Evolutionary conservation across 2,329 filamentous ascomycete species (phyloP).

Genomic region (Cytospora paraplurivora): DNA sequence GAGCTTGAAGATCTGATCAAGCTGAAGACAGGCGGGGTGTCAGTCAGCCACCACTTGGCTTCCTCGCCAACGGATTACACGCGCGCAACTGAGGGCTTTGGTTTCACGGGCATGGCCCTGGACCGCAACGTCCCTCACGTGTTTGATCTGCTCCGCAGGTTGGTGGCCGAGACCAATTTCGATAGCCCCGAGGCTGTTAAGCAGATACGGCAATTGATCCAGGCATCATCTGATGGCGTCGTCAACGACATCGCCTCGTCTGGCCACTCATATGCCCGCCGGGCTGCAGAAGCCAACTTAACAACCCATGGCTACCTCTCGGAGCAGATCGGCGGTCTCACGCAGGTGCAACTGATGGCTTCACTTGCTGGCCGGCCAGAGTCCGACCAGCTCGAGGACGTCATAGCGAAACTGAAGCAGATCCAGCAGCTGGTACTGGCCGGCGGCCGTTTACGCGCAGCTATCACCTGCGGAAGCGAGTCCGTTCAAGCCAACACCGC

Average conservation of each 20-base stretch:
- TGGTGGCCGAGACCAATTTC: slow-evolving; percentile 89
- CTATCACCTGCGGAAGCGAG: slow-evolving; percentile 82
- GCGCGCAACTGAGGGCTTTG: slow-evolving; percentile 76
- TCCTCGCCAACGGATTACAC: slow-evolving; percentile 74
- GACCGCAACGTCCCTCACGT: slow-evolving; percentile 89
- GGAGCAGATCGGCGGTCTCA: slow-evolving; percentile 87
- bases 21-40: slow-evolving; percentile 89
- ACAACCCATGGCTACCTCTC: slow-evolving; percentile 70
- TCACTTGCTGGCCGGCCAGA: slow-evolving; percentile 73
- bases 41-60: slow-evolving; percentile 80
- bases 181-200: slow-evolving; percentile 77
- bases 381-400: slow-evolving; percentile 69
- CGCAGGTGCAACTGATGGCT: slow-evolving; percentile 83
- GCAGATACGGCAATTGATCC: slow-evolving; percentile 83
- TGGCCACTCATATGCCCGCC: slow-evolving; percentile 83
- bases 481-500: slow-evolving; percentile 70
- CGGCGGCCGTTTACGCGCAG: slow-evolving; percentile 70
- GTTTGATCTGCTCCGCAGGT: slow-evolving; percentile 79
- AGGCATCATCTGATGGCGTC: slow-evolving; percentile 84
- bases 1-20: slow-evolving; percentile 95
- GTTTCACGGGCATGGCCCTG: slow-evolving; percentile 82
- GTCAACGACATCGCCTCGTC: slow-evolving; percentile 90
- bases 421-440: slow-evolving; percentile 80
- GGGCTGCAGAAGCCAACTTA: slow-evolving; percentile 79
- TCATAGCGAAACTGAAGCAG: slow-evolving; percentile 80